Evolutionary conservation across 305 asterid species (phyloP).

Genomic region (Fraxinus angustifolia): DNA sequence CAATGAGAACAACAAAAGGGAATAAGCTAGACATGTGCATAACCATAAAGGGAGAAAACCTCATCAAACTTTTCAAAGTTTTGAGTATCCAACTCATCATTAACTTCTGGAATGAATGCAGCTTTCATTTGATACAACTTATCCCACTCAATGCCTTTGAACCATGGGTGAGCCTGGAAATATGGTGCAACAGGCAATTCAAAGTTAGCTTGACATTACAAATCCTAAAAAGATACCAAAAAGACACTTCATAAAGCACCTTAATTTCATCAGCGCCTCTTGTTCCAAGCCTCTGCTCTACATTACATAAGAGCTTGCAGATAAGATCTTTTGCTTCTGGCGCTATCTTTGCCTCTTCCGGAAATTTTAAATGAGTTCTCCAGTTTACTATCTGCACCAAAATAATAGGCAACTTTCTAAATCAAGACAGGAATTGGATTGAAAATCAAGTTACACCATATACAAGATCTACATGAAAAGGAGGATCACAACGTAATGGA

Average conservation of each 20-base stretch:
- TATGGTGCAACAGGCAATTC: constrained; percentile 21
- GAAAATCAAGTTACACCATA: constrained; percentile 8
- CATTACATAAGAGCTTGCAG: constrained; percentile 78
- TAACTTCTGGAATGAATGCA: constrained; percentile 90
- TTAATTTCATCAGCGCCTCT: constrained; percentile 81
- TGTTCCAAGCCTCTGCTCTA: constrained; percentile 87
- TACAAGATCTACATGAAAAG: neutral
- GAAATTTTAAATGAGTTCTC: constrained; percentile 85
- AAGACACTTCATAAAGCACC: constrained; percentile 38
- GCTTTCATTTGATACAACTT: constrained; percentile 82
- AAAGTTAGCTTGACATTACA: constrained; percentile 1
- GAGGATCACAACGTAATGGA: neutral
- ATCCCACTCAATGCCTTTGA: constrained; percentile 71
- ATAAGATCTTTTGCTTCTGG: constrained; percentile 93
- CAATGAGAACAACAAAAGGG: constrained; percentile 15
- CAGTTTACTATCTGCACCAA: constrained; percentile 80
- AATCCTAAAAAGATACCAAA: constrained; percentile 9
- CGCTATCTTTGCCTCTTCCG: constrained; percentile 82
- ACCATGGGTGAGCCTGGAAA: constrained; percentile 87
- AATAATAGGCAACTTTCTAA: constrained; percentile 8
- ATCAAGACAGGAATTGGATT: neutral
- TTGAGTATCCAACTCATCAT: constrained; percentile 89
- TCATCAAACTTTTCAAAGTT: constrained; percentile 92
- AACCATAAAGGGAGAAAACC: constrained; percentile 42
- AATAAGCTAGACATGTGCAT: constrained; percentile 16